Conservation (phyloP, 2,329 filamentous ascomycete species). For the Arthrinium puccinioides region DNA sequence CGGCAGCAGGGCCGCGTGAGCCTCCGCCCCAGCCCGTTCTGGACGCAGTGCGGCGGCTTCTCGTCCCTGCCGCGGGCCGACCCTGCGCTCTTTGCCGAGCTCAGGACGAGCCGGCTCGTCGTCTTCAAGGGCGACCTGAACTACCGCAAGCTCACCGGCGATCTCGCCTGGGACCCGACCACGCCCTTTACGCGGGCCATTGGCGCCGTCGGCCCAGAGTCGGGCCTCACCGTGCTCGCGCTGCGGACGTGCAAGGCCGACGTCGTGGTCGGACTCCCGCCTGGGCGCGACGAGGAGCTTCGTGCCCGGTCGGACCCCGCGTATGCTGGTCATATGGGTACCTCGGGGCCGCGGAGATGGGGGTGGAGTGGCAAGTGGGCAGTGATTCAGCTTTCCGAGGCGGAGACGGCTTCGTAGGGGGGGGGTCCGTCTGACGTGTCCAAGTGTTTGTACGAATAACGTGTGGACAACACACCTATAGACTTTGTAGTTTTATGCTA, state of each 20-base stretch:
- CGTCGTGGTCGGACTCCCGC: conserved; percentile 76
- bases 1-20: conserved; percentile 79
- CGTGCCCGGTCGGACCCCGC: conserved; percentile 45
- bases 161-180: conserved; percentile 82
- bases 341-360: conserved; percentile 71
- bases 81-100: conserved; percentile 62
- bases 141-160: conserved; percentile 84
- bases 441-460: too few relatives aligned
- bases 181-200: conserved; percentile 81
- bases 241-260: conserved; percentile 95
- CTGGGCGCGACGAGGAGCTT: conserved; percentile 77
- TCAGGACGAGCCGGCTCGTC: conserved; percentile 77
- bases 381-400: conserved; percentile 68
- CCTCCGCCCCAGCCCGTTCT: conserved; percentile 80
- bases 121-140: conserved; percentile 98
- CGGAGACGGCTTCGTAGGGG: too few relatives aligned
- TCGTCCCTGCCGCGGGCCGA: conserved; percentile 72
- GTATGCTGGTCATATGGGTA: conserved; percentile 54
- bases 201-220: conserved; percentile 73
- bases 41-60: conserved; percentile 81
- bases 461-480: too few relatives aligned
- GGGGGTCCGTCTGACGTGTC: too few relatives aligned
- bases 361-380: conserved; percentile 96
- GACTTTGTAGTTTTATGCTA: too few relatives aligned
- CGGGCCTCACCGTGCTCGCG: conserved; percentile 76